A percentile compares a stretch with the other conserved stretches of the same genome.
These are phyloP conservation scores for Colletotrichum siamense DNA, from an alignment of 2,329 filamentous ascomycete species.

Conservation along the genomic window DNA sequence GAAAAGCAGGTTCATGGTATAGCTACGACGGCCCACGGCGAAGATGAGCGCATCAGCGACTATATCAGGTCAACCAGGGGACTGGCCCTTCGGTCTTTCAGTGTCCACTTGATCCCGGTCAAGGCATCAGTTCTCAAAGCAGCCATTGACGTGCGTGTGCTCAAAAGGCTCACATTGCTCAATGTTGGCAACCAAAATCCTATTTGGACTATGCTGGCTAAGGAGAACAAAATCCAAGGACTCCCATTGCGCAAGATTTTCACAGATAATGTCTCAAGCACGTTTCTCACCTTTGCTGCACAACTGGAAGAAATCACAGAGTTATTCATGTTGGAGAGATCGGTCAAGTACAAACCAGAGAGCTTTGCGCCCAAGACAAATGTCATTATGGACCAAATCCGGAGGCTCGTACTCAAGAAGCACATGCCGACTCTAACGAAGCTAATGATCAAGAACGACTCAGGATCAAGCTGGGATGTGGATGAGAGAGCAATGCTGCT, in stretches of 20 bases:
- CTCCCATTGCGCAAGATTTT: constrained; percentile 63
- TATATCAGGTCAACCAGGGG: constrained; percentile 66
- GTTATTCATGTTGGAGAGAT: constrained; percentile 64
- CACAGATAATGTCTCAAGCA: constrained; percentile 65
- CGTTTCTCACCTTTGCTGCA: constrained; percentile 59
- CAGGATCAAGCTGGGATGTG: constrained; percentile 59
- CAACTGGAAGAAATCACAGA: constrained; percentile 61
- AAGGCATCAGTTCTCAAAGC: constrained; percentile 61
- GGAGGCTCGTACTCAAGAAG: constrained; percentile 60
- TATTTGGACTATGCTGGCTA: constrained; percentile 63
- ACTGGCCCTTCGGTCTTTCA: constrained; percentile 58
- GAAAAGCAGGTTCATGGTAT: constrained; percentile 26
- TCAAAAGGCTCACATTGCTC: constrained; percentile 65
- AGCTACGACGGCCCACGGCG: constrained; percentile 18
- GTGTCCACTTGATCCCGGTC: constrained; percentile 64
- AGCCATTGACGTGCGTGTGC: constrained; percentile 60
- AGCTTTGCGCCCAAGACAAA: constrained; percentile 56
- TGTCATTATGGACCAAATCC: constrained; percentile 63
- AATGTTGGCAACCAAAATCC: constrained; percentile 67
- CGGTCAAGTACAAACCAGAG: constrained; percentile 55
- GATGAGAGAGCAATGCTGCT: constrained; percentile 59
- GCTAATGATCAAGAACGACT: constrained; percentile 66
- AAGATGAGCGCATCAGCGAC: constrained; percentile 43
- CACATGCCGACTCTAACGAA: constrained; percentile 60
- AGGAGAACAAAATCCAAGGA: constrained; percentile 56